Evolutionary conservation across 805 yeast genomes (phyloP).

Genomic region (Pichia paraexigua): DNA sequence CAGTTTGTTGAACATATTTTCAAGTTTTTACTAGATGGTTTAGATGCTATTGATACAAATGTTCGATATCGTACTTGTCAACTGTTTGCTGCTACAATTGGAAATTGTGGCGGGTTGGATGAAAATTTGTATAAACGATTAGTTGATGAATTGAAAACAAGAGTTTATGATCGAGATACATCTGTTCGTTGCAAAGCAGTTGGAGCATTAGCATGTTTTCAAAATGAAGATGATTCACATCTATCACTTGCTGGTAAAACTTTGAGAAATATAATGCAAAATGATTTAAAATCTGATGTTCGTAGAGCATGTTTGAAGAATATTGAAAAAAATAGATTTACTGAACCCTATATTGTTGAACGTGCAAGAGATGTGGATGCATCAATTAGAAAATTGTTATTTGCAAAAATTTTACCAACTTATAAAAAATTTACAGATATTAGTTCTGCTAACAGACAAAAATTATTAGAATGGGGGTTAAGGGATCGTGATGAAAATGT

Average conservation of each 20-base stretch:
- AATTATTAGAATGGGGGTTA: slow-evolving; percentile 74
- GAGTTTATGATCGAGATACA: slow-evolving; percentile 71
- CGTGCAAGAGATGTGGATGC: slow-evolving; percentile 77
- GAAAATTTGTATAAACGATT: slow-evolving; percentile 60
- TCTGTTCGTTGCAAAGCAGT: slow-evolving; percentile 79
- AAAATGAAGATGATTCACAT: slow-evolving; percentile 41
- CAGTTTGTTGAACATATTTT: slow-evolving; percentile 54
- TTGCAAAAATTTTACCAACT: slow-evolving; percentile 56
- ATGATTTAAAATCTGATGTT: slow-evolving; percentile 84
- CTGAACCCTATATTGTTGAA: slow-evolving; percentile 56
- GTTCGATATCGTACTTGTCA: slow-evolving; percentile 80
- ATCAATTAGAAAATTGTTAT: slow-evolving; percentile 65
- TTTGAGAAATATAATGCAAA: slow-evolving; percentile 47
- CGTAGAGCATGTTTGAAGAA: slow-evolving; percentile 77
- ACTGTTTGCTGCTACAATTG: slow-evolving; percentile 61
- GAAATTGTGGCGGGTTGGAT: slow-evolving; percentile 67
- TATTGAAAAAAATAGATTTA: slow-evolving; percentile 44
- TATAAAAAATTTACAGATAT: slow-evolving; percentile 53
- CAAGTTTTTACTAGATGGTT: slow-evolving; percentile 65
- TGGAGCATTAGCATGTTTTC: slow-evolving; percentile 70
- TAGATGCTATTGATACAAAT: slow-evolving; percentile 64
- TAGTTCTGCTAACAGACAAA: slow-evolving; percentile 50
- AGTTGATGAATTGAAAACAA: slow-evolving; percentile 48
- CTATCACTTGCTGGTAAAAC: slow-evolving; percentile 40
- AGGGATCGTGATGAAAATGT: slow-evolving; percentile 78